Base-by-base conservation (phyloP, 1,284 basidiomycete species). In the Trichosporon sp. region DNA sequence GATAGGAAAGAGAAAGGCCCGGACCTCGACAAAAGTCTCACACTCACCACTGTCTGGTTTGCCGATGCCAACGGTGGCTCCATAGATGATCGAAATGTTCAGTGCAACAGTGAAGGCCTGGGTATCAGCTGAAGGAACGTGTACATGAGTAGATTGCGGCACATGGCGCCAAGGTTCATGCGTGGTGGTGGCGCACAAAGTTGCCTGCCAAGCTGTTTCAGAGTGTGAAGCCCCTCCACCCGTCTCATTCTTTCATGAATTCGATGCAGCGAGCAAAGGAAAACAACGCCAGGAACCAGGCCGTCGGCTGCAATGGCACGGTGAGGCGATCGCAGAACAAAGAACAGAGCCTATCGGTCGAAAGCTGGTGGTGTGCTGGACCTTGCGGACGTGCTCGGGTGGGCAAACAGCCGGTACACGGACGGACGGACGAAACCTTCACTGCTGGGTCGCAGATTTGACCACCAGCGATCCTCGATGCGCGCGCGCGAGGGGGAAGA, bases 51-150 rank as follows among this genome's bases (percentile, higher is more conserved):
- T 46, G 58, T 79, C 77, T 3, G 68, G 63, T 36, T 69, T 72
- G 1, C 79, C 79, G n/a, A 80, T 56, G 0, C 79, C 79, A 21
- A 67, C 59, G 14, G 58, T 64, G 0, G 79, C 70, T 13, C 67
- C 77, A n/a, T 71, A 62, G 71, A 79, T 74, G 64, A 75, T 69
- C 21, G 70, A 69, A 49, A 65, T 65, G 29, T 67, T 70, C 14
- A 74, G 66, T 9, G 64, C 74, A 16, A 70, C 61, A 14, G 72
- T 71, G 63, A 79, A 77, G 27, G 70, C 37, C 75, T 77, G 54
- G 8, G 40, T 21, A 62, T 63, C 29, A 65, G 64, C 32, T 40
- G 25, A 59, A 46, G 8, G n/a, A 16, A 37, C 21, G 56, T 49
- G 7, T 19, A 32, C 60, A n/a, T n/a, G n/a, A n/a, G n/a, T n/a